Evolutionary conservation across 2,329 filamentous ascomycete species (phyloP), one percentile per base, ranked within the genome.

Genomic region (Aureobasidium leucospermi): DNA sequence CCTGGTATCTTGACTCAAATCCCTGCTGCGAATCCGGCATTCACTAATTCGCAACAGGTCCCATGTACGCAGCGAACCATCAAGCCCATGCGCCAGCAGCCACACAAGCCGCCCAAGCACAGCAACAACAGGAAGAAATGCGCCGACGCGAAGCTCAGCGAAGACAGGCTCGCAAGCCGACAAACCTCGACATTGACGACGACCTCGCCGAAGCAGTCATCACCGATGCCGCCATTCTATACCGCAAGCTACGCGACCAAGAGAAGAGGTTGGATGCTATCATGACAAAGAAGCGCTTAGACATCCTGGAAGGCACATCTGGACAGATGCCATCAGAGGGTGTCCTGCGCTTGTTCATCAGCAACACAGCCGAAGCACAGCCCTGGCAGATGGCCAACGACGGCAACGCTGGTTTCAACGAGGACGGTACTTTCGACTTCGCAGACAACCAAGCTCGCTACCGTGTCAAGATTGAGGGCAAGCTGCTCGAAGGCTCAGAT

Each of bases 111-210:
- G 76, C 78, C 64, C 70, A 77, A 58, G 75, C 78, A 59, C 73
- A 73, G 60, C 75, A 78, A 63, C 72, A 76, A 61, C 72, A 74
- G 60, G 75, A 74, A 62, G 73, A 74, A 49, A 65, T 72, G 59
- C 68, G 70, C 39, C 66, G 68, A 46, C 81, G 79, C 65, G 86
- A 89, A 71, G 79, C 84, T 63, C 85, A 88, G 47, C 90, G 92
- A 73, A 85, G 91, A 62, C 85, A 90, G 66, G 90, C 89, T 69
- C 85, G 86, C 70, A 95, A 93, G 74, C 94, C 94, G 1, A 96
- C 91, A 61, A 94, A 99, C 75, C 96, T 90, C 80, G 94, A 90
- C 67, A 85, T 99, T 29, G 92, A 94, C 41, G 92, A 97, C 64
- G 91, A 90, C 59, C 63, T 71, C 32, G 81, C 96, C 46, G 92